Percentiles rank a stretch among this genome's conserved stretches.
Evolutionary conservation across 2,329 filamentous ascomycete species (phyloP).

Genomic region (Botryotinia narcissicola): DNA sequence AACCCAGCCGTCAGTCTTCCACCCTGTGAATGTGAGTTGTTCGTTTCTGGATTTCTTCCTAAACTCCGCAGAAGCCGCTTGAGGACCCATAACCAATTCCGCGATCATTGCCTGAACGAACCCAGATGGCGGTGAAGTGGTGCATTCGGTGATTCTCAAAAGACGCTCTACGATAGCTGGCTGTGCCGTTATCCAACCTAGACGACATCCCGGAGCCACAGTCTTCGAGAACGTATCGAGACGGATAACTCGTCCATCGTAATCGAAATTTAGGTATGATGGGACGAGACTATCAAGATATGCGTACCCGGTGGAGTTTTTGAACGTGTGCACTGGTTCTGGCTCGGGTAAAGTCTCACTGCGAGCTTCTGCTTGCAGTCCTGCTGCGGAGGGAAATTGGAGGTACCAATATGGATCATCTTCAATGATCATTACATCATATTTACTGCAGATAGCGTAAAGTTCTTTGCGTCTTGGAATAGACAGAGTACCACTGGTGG

Average conservation of each 20-base stretch:
- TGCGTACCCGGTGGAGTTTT: slow-evolving; percentile 60
- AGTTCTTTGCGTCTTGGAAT: slow-evolving; percentile 72
- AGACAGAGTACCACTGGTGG: slow-evolving; percentile 73
- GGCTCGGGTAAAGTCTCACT: slow-evolving; percentile 37
- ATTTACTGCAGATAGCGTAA: slow-evolving; percentile 76
- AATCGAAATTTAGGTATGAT: slow-evolving; percentile 77
- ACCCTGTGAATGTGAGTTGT: slow-evolving; percentile 51
- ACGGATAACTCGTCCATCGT: slow-evolving; percentile 81
- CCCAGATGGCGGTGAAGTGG: slow-evolving; percentile 81
- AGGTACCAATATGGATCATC: slow-evolving; percentile 97
- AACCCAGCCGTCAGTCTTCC: slow-evolving; percentile 84
- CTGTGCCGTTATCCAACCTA: slow-evolving; percentile 89
- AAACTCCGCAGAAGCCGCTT: slow-evolving; percentile 49
- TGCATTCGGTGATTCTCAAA: slow-evolving; percentile 68
- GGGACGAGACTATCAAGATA: slow-evolving; percentile 83
- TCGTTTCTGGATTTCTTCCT: slow-evolving; percentile 41
- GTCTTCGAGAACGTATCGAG: slow-evolving; percentile 95
- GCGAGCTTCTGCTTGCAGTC: slow-evolving; percentile 38
- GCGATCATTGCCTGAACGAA: slow-evolving; percentile 85
- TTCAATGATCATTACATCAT: slow-evolving; percentile 87
- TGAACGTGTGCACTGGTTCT: slow-evolving; percentile 33
- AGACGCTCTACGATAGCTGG: slow-evolving; percentile 74
- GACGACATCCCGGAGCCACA: slow-evolving; percentile 80
- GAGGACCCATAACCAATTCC: slow-evolving; percentile 71
- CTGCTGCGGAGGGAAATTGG: slow-evolving; percentile 73